Evolutionary conservation across 495 filamentous ascomycete genomes (phyloP).

Genomic region (Xylaria intraflava): DNA sequence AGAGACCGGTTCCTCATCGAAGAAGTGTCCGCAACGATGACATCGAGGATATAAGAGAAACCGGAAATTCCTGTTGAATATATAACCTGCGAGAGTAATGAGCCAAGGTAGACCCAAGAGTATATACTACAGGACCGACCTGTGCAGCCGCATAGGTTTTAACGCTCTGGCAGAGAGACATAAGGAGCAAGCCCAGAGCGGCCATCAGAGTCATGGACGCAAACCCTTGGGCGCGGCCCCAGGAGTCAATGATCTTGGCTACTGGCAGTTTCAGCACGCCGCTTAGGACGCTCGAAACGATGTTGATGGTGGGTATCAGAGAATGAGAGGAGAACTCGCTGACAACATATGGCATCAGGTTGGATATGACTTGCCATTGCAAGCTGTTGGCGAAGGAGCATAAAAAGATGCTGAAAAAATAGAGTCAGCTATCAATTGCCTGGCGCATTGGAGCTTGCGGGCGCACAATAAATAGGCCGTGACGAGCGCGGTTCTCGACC

Average conservation of each 20-base stretch:
- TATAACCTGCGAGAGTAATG: conserved; percentile 40
- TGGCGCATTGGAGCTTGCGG: conserved; percentile 7
- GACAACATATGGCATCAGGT: conserved; percentile 42
- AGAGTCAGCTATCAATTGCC: not conserved
- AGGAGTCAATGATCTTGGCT: conserved; percentile 61
- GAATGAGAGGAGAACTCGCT: conserved; percentile 43
- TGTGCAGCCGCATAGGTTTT: conserved; percentile 45
- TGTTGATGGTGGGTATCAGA: conserved; percentile 39
- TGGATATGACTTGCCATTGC: conserved; percentile 35
- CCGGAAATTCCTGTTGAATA: conserved; percentile 51
- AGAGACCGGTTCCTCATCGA: conserved; percentile 51
- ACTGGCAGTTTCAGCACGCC: conserved; percentile 55
- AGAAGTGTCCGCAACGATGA: conserved; percentile 56
- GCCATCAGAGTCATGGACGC: conserved; percentile 34
- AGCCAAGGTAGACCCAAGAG: conserved; percentile 23
- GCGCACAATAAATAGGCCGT: conserved; percentile 36
- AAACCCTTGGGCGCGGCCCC: conserved; percentile 50
- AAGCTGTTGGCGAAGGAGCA: conserved; percentile 44
- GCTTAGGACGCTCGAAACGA: conserved; percentile 52
- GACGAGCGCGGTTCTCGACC: conserved; percentile 36
- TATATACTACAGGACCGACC: conserved; percentile 17
- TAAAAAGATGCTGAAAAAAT: conserved; percentile 31
- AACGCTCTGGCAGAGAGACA: conserved; percentile 46
- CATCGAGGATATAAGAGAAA: conserved; percentile 46
- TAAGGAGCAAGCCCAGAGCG: conserved; percentile 41